Evolutionary conservation across 345 rosid species (phyloP), one percentile per base, ranked within the genome.

Genomic region (Geranium brycei): DNA sequence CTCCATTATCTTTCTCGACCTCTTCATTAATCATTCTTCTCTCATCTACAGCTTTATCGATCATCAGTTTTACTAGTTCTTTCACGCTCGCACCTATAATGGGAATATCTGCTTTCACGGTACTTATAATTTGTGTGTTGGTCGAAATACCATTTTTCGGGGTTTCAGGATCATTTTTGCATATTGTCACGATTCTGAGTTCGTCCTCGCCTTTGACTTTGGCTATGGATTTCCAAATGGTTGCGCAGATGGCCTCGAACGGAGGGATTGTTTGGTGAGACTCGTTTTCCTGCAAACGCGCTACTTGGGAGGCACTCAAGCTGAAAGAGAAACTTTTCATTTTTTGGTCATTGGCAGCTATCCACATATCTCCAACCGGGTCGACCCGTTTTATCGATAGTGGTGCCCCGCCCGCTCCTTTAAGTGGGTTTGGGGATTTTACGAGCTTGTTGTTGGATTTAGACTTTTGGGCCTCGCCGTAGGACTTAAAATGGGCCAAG

Each of bases 361-460:
- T 58, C 97, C 97, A 87, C 3, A 65, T 78, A 71, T 91, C 89
- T 60, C 89, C 91, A 2, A 84, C 91, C 19, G 87, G 73, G 72
- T 77, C 68, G 70, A 87, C 85, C 77, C 64, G 87, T 64, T 76
- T 82, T 1, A 80, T 19, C 0, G 88, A 81, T 19, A 57, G 51
- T 57, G 88, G 88, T 2, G 41, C 7, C 41, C 41, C 41, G 28
- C 28, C 28, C 28, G 28, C 28, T 23, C 28, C 28, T 0, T 23
- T 23, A 0, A 23, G 28, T 23, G 28, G 61, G 65, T 14, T 16
- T 19, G 56, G 12, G 69, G 18, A 55, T 66, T 16, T 28, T 47
- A 23, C 28, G 28, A 23, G 28, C 28, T 23, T 23, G 28, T 23
- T 23, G 28, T 23, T 23, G 28, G 28, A 23, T 23, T 23, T 23